Evolutionary conservation across 179 eudicot genomes (phyloP).

Genomic region (Gypsophila paniculata): DNA sequence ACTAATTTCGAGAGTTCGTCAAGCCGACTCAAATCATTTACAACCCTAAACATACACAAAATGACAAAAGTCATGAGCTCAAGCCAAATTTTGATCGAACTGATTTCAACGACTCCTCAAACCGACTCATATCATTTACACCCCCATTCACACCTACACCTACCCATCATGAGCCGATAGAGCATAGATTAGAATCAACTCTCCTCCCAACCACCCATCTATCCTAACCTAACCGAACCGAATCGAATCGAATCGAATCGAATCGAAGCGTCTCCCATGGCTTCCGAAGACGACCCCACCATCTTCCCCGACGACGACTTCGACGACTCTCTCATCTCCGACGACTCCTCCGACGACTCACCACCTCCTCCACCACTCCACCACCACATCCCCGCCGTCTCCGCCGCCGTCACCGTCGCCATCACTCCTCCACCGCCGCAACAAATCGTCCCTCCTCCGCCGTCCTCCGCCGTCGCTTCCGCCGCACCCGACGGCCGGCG

Average conservation of each 20-base stretch:
- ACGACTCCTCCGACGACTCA: conserved; percentile 28
- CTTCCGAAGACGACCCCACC: conserved; percentile 22
- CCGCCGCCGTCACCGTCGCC: conserved; percentile 32
- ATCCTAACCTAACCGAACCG: conserved; percentile 20
- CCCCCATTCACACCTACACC: too few relatives aligned
- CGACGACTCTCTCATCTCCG: conserved; percentile 11
- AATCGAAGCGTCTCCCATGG: not conserved
- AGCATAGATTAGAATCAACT: too few relatives aligned
- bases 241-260: not conserved
- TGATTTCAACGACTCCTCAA: too few relatives aligned
- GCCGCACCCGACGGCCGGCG: conserved; percentile 54
- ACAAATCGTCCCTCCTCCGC: conserved; percentile 26
- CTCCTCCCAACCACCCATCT: conserved; percentile 10
- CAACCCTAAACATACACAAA: too few relatives aligned
- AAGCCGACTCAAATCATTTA: too few relatives aligned
- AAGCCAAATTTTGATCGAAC: too few relatives aligned
- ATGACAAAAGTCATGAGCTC: too few relatives aligned
- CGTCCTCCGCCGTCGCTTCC: conserved; percentile 39
- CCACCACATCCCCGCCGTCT: not conserved
- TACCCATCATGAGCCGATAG: too few relatives aligned
- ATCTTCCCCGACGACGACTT: conserved; percentile 27
- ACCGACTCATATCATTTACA: too few relatives aligned
- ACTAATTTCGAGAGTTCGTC: too few relatives aligned
- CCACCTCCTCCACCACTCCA: conserved; percentile 1
- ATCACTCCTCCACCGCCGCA: not conserved